Conservation (phyloP, 345 rosid species). For the Salix viminalis region DNA sequence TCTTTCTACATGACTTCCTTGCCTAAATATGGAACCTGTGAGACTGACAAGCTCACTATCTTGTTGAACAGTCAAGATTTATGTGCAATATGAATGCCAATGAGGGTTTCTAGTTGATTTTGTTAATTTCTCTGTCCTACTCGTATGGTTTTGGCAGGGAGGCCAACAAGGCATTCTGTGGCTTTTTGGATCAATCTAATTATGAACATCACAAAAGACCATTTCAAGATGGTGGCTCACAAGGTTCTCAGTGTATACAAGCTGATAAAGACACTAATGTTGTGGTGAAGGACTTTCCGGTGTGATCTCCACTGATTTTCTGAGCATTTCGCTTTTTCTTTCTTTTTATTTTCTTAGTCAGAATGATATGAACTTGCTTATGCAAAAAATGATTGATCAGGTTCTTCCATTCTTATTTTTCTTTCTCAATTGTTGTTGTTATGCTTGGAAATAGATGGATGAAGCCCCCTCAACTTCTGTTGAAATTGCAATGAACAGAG, state of each 20-base stretch:
- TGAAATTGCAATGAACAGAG: slow-evolving; percentile 28
- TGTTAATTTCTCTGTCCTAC: background rate
- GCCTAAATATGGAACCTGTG: background rate
- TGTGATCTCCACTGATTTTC: slow-evolving; percentile 4
- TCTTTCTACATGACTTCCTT: background rate
- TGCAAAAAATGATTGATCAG: background rate
- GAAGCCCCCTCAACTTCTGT: slow-evolving; percentile 34
- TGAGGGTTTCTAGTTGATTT: background rate
- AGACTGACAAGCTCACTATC: background rate
- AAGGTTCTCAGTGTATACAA: slow-evolving; percentile 27
- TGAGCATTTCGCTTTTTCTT: background rate
- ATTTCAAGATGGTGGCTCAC: slow-evolving; percentile 25
- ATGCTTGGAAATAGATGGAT: slow-evolving; percentile 28
- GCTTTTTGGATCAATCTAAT: slow-evolving; percentile 57
- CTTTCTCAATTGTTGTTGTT: background rate
- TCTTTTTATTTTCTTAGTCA: background rate
- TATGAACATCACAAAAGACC: slow-evolving; percentile 29
- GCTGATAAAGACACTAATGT: slow-evolving; percentile 14
- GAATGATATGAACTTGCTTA: background rate
- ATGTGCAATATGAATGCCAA: background rate
- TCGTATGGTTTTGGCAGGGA: slow-evolving; percentile 59
- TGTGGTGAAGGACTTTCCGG: slow-evolving; percentile 22
- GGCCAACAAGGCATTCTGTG: slow-evolving; percentile 84
- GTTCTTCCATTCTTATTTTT: background rate
- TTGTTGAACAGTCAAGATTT: background rate